Conservation (phyloP, 148 eudicot species). For the Suaeda aralocaspica region DNA sequence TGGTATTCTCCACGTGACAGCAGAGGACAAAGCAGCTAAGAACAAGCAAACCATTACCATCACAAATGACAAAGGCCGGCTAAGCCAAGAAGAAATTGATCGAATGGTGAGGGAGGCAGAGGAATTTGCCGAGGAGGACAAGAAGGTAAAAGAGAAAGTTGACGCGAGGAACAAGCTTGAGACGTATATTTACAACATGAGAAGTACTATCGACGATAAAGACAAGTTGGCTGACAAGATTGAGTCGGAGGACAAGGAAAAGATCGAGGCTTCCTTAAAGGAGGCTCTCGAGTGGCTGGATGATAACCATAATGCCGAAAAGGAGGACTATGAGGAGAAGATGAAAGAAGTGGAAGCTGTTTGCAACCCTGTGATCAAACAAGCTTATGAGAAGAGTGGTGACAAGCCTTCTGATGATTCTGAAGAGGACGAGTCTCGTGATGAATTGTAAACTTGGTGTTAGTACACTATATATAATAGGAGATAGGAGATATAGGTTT, state of each 20-base stretch:
- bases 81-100: slow-evolving; percentile 50
- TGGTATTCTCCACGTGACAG: slow-evolving; percentile 56
- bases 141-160: slow-evolving; percentile 32
- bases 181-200: slow-evolving; percentile 46
- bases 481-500: no score
- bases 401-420: slow-evolving; percentile 20
- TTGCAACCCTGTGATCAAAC: slow-evolving; percentile 43
- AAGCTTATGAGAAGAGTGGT: slow-evolving; percentile 41
- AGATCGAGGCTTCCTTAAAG: slow-evolving; percentile 35
- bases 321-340: slow-evolving; percentile 50
- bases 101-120: slow-evolving; percentile 44
- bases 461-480: no score
- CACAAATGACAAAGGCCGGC: slow-evolving; percentile 50
- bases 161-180: slow-evolving; percentile 49
- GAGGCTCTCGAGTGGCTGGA: slow-evolving; percentile 55
- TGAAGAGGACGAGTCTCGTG: slow-evolving; percentile 31
- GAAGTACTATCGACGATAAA: slow-evolving; percentile 40
- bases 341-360: slow-evolving; percentile 57
- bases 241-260: slow-evolving; percentile 40
- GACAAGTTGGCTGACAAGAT: slow-evolving; percentile 47
- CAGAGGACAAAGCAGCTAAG: slow-evolving; percentile 65
- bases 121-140: slow-evolving; percentile 45
- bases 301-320: slow-evolving; percentile 41
- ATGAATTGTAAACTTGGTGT: slow-evolving; percentile 26
- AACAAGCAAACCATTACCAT: slow-evolving; percentile 47